Conservation (phyloP, 2,329 filamentous ascomycete genomes). For the Epichloe aotearoae region DNA sequence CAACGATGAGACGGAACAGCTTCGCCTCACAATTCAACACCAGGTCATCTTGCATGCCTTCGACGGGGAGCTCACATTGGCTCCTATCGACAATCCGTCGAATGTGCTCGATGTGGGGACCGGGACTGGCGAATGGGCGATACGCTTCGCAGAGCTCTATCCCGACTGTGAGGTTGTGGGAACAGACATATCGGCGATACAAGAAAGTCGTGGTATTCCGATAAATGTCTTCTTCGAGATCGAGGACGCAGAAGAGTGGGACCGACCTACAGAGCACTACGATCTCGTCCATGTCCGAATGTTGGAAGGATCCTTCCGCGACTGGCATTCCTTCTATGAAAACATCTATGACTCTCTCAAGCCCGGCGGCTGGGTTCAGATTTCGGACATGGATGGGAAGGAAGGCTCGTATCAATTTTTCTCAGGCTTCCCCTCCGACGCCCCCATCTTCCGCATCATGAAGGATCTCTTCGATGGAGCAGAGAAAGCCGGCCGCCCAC, state of each 20-base stretch:
- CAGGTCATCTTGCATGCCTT: conserved; percentile 46
- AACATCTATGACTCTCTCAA: conserved; percentile 39
- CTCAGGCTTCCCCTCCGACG: conserved; percentile 29
- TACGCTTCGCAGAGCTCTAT: conserved; percentile 39
- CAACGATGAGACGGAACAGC: conserved; percentile 52
- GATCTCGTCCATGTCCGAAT: conserved; percentile 45
- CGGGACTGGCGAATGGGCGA: conserved; percentile 40
- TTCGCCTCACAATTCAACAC: conserved; percentile 47
- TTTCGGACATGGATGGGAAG: conserved; percentile 39
- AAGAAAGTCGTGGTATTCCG: conserved; percentile 40
- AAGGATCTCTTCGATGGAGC: conserved; percentile 30
- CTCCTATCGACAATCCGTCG: conserved; percentile 24
- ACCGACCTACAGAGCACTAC: conserved; percentile 35
- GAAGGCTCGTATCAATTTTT: conserved; percentile 22
- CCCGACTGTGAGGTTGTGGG: conserved; percentile 43
- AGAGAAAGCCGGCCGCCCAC: conserved; percentile 30
- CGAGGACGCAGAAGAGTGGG: conserved; percentile 48
- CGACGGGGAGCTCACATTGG: conserved; percentile 30
- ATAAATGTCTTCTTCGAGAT: conserved; percentile 48
- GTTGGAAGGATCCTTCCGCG: conserved; percentile 41
- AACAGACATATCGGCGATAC: conserved; percentile 44
- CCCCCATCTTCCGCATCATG: conserved; percentile 28
- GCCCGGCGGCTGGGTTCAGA: conserved; percentile 44
- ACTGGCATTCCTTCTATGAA: conserved; percentile 42
- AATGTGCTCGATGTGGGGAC: conserved; percentile 45